Evolutionary conservation across 2,329 filamentous ascomycete species (phyloP), one percentile per base, ranked within the genome.

Genomic region (Colletotrichum orbiculare): DNA sequence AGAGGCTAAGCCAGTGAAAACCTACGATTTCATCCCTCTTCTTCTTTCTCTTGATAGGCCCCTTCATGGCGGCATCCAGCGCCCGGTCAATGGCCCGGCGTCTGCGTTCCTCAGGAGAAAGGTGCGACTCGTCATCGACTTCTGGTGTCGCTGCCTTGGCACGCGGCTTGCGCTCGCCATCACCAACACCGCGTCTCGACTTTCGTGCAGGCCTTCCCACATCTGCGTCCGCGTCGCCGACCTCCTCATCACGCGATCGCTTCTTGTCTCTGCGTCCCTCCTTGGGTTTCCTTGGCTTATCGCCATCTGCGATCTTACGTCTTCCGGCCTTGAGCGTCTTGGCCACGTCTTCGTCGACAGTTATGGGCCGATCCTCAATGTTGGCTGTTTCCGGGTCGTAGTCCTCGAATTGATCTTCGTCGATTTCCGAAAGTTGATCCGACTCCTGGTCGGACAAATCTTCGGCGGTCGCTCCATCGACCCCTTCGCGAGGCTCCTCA

Each of bases 21-120:
- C 89, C 59, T 83, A 94, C 92, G 76, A 97, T 94, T 71, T 96
- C 94, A 74, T 94, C 92, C 83, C 93, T 93, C 83, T 93, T 95
- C 87, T 87, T 79, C 70, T 91, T 85, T 68, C 89, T 85, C 72
- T 92, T 93, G 60, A 83, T 85, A 10, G 91, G 89, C 71, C 92
- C 92, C 81, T 96, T 96, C 71, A 97, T 83, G 1, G 94, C 94
- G 61, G 92, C 92, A 76, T 97, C 93, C 81, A 98, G 93, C 60
- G 92, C 91, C 70, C 90, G 87, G 73, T 97, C 93, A 57, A 99
- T 89, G 17, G 93, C 94, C 70, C 92, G 86, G 71, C 91, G 89
- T 71, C 94, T 88, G 71, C 92, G 87, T 80, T 97, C 93, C 77
- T 96, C 93, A 1, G 94, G 93, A 17, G 91, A 91, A 71, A 98